Percentiles rank a stretch among this genome's conserved stretches.
phyloP scores from a whole-genome alignment of 768 basidiomycete genomes.

The Rhodosporidiobolus sp. region DNA sequence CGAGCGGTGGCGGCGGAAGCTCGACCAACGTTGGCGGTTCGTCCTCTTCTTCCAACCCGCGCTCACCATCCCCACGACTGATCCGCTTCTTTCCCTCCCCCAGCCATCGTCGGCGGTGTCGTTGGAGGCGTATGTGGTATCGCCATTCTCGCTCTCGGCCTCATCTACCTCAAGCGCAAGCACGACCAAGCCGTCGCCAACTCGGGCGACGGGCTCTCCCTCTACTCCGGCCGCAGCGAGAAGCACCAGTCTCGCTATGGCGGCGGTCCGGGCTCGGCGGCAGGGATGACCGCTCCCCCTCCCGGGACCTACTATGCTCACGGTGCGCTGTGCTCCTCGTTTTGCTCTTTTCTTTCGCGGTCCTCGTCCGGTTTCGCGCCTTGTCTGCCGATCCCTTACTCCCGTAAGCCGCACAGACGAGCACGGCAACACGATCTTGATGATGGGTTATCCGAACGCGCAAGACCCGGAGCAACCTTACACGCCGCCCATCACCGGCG shows the following conservation, averaged over 20 bases:
- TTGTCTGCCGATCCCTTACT: not conserved
- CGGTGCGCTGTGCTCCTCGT: not conserved
- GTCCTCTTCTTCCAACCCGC: not conserved
- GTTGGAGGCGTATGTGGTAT: slow-evolving; percentile 17
- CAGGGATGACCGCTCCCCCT: not conserved
- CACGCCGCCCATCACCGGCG: not conserved
- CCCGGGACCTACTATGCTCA: slow-evolving; percentile 3
- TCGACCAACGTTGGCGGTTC: not conserved
- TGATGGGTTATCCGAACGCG: slow-evolving; percentile 1
- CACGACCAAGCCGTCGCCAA: not conserved
- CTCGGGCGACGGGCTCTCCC: not conserved
- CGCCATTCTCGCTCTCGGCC: not conserved
- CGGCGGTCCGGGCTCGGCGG: not conserved
- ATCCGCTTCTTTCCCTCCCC: too few species aligned
- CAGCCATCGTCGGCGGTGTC: slow-evolving; percentile 27
- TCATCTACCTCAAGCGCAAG: slow-evolving; percentile 27
- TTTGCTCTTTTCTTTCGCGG: too few species aligned
- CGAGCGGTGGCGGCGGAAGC: not conserved
- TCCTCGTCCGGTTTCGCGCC: not conserved
- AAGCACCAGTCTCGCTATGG: not conserved
- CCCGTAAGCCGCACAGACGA: not conserved
- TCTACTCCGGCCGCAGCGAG: slow-evolving; percentile 18
- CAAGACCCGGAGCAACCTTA: not conserved
- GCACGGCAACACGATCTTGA: slow-evolving; percentile 7
- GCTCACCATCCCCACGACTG: too few species aligned